phyloP scores from a whole-genome alignment of 2,329 filamentous ascomycete genomes.

The Blumeriella jaapii region DNA sequence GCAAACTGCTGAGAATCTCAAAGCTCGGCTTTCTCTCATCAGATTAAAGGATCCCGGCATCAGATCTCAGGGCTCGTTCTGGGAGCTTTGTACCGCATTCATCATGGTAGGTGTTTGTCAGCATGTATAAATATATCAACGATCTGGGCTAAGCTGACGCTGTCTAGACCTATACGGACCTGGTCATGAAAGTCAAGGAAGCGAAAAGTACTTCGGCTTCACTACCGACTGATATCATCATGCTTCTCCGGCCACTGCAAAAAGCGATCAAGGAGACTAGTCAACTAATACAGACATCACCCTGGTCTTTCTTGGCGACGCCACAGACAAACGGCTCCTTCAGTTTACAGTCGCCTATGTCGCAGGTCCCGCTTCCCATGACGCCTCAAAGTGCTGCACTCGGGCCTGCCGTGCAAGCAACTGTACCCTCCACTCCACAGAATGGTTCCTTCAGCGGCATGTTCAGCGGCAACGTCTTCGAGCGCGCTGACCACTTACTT shows the following conservation, averaged over 20 bases:
- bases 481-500: constrained; percentile 25
- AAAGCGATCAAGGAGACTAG: constrained; percentile 71
- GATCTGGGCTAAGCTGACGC: constrained; percentile 20
- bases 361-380: constrained; percentile 55
- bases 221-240: constrained; percentile 55
- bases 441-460: constrained; percentile 22
- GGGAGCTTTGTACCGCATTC: constrained; percentile 64
- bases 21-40: constrained; percentile 62
- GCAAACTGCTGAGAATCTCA: constrained; percentile 62
- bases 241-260: constrained; percentile 69
- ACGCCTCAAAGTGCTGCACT: constrained; percentile 84
- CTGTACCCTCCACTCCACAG: constrained; percentile 59
- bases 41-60: constrained; percentile 76
- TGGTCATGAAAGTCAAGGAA: constrained; percentile 49
- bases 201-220: constrained; percentile 35
- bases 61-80: constrained; percentile 50
- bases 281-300: constrained; percentile 55
- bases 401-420: constrained; percentile 82
- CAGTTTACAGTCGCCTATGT: constrained; percentile 30
- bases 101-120: constrained; percentile 33
- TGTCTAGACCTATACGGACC: constrained; percentile 50
- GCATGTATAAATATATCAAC: not conserved
- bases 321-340: constrained; percentile 20
- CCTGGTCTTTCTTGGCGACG: constrained; percentile 43
- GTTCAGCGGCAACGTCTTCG: constrained; percentile 25